Base-by-base conservation (phyloP, 495 filamentous ascomycete genomes). In the Penicillium egyptiacum region DNA sequence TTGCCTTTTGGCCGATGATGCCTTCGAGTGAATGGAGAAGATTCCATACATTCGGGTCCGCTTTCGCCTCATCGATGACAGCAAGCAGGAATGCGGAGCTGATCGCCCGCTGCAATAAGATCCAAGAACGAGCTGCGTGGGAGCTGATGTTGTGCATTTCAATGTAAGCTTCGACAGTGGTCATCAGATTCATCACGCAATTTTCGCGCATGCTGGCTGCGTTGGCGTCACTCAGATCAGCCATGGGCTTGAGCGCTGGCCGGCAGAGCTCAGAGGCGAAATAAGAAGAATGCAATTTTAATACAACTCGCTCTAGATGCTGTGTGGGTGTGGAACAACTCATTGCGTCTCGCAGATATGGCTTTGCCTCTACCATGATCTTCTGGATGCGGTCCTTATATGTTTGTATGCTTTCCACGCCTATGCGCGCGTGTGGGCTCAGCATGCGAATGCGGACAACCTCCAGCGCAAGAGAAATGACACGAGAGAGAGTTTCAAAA, bases 231-330 rank as follows among this genome's bases (percentile, higher is more conserved):
- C 66, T 62, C 11, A 68, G 26, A 42, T 74, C 68, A 45, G 54
- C 57, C 25, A 62, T 41, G 11, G 67, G 56, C 51, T 80, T 83
- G 58, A 86, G 75, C 44, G 83, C 77, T 50, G 81, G 81, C 39
- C 83, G 79, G 65, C 80, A 84, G 53, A 86, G 78, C 64, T 85
- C 82, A 12, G 83, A 85, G 12, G 76, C 72, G 52, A 83, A 77
- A 64, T 84, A 86, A 4, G 81, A 83, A 4, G 77, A 75, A 61
- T 85, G 82, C 10, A 86, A 68, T 61, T 83, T 83, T 1, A 85
- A 62, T 1, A 78, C 78, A 47, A 82, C 77, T 41, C 81, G 74
- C 63, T 86, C 80, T 1, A 85, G 64, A 48, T 81, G 81, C 41
- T 85, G 72, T 4, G 72, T 77, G 2, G 74, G 58, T 0, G 75